phyloP scores from a whole-genome alignment of 108 stramenopile species.

The Skeletonema potamos region DNA sequence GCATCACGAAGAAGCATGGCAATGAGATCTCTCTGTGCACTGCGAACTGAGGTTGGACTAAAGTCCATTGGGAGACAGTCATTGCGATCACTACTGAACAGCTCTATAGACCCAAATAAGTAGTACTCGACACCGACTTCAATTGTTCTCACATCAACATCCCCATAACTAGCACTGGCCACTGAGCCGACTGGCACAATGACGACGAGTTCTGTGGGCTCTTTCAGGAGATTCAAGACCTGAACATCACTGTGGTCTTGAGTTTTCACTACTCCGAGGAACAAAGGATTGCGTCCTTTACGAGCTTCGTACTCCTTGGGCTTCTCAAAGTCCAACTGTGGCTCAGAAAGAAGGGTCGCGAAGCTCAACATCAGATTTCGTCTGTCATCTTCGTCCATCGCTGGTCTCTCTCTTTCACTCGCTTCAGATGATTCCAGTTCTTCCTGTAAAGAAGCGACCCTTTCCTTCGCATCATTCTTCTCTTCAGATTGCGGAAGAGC shows the following conservation, averaged over 20 bases:
- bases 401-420: background rate
- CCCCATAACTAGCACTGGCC: background rate
- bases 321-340: constrained; percentile 1
- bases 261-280: background rate
- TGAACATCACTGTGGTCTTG: constrained; percentile 17
- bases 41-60: constrained; percentile 8
- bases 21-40: constrained; percentile 31
- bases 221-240: constrained; percentile 14
- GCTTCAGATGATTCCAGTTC: constrained; percentile 5
- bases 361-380: constrained; percentile 1
- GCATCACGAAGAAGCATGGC: constrained; percentile 26
- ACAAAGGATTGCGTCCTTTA: background rate
- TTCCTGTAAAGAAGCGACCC: background rate
- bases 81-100: constrained; percentile 1
- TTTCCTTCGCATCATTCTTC: constrained; percentile 3
- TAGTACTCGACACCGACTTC: background rate
- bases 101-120: background rate
- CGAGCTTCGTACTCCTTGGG: background rate
- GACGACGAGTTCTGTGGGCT: constrained; percentile 20
- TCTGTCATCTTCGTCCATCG: constrained; percentile 1
- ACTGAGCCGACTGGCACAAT: constrained; percentile 3
- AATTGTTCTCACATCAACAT: background rate
- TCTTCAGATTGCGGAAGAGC: background rate
- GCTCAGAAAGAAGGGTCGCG: constrained; percentile 14
- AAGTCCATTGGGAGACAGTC: constrained; percentile 22